Conservation (phyloP, 2,329 filamentous ascomycete species). For the Colletotrichum brevisporum region DNA sequence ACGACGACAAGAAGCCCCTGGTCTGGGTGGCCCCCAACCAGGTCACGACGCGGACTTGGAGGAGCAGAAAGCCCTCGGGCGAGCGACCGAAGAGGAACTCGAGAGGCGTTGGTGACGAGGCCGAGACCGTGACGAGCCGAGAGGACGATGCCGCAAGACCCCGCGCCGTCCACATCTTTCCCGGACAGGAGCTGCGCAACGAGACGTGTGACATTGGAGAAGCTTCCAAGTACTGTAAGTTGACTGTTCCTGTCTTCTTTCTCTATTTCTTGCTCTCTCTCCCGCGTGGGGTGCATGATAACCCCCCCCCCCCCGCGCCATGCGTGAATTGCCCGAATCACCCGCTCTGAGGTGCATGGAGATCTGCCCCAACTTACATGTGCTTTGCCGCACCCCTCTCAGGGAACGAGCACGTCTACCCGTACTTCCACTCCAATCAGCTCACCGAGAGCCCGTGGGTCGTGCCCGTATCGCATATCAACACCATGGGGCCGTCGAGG, state of each 20-base stretch:
- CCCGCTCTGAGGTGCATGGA: not conserved
- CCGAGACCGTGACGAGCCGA: too few relatives aligned
- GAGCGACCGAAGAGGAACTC: not conserved
- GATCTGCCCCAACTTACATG: not conserved
- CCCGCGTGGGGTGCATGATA: too few relatives aligned
- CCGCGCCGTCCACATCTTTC: conserved; percentile 1
- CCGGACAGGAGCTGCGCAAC: conserved; percentile 11
- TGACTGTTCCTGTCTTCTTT: too few relatives aligned
- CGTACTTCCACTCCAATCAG: conserved; percentile 8
- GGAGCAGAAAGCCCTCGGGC: not conserved
- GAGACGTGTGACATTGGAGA: conserved; percentile 34
- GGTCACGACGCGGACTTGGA: conserved; percentile 10
- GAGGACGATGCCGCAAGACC: not conserved
- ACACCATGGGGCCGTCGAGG: conserved; percentile 1
- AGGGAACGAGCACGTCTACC: conserved; percentile 32
- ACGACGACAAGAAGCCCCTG: conserved; percentile 47
- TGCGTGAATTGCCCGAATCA: too few relatives aligned
- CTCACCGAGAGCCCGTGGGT: conserved; percentile 26
- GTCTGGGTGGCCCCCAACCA: conserved; percentile 50
- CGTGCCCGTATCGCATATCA: not conserved
- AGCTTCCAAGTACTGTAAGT: conserved; percentile 33
- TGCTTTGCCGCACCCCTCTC: not conserved
- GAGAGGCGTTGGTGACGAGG: not conserved
- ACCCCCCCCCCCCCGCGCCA: too few relatives aligned
- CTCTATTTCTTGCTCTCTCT: too few relatives aligned